Evolutionary conservation across 371 early-diverging fungal genomes (phyloP), one percentile per base, ranked within the genome.

Genomic region (Actinomortierella wolfii): DNA sequence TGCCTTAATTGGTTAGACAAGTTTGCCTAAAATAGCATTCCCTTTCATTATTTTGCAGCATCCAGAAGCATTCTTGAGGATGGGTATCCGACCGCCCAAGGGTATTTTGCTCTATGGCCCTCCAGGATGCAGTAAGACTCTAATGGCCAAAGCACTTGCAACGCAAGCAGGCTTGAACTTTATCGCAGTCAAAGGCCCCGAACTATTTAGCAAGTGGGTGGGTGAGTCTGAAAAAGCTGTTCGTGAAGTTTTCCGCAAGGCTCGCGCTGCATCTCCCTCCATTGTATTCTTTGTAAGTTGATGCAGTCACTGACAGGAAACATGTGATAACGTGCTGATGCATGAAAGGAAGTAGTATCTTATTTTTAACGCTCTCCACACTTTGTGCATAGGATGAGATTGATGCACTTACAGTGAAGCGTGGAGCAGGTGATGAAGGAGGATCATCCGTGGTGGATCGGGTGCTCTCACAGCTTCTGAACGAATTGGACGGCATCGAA

Each of bases 221-320:
- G 99, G 99, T 51, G 98, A 99, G 69, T 96, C 96, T 1, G 99
- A 98, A 78, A 96, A 96, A 76, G 95, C 97, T 2, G 92, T 99
- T 2, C 87, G 91, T n/a, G 93, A 94, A 59, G 88, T 97, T 20
- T 99, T 99, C 69, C 82, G 90, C 49, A 93, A 94, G 77, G 99
- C 99, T 11, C 80, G 98, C 15, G 93, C 92, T 0, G 95, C 96
- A 2, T 89, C 95, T 0, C 99, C 99, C 0, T 91, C 97, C 1
- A 97, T 99, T 60, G 85, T 99, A 1, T 99, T 99, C 74, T 97
- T 99, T 80, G 99, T 92, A 86, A 82, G 87, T 71, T 21, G 45
- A 8, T 21, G 45, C 51, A 17, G 1, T n/a, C 49, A 0, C 49
- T 48, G 14, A 24, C 24, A n/a, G n/a, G n/a, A n/a, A n/a, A n/a